Base-by-base conservation (phyloP, 139 green algal species). In the Mychonastes homosphaera region DNA sequence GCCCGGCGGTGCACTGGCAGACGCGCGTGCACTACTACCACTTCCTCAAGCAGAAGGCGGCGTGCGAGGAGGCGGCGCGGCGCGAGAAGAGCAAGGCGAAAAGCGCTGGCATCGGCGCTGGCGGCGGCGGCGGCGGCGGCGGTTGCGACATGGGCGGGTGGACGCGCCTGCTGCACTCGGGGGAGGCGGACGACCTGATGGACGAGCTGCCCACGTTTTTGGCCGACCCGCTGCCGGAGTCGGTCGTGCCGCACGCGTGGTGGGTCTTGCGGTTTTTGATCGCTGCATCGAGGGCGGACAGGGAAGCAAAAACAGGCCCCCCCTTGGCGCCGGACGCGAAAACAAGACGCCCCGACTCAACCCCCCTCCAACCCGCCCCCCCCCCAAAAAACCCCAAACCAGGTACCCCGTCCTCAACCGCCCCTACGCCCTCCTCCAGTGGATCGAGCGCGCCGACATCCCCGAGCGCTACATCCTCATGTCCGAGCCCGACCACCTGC, bases 341-440 rank as follows among this genome's bases (percentile, higher is more conserved):
- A n/a, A n/a, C n/a, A n/a, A n/a, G n/a, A n/a, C n/a, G n/a, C n/a
- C n/a, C n/a, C n/a, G n/a, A n/a, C n/a, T n/a, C n/a, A n/a, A 40
- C 50, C 12, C 28, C 13, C 19, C n/a, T 18, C 16, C 24, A 23
- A 29, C 26, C 67, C 73, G 71, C n/a, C n/a, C n/a, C n/a, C n/a
- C n/a, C n/a, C n/a, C n/a, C n/a, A n/a, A n/a, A n/a, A n/a, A n/a
- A n/a, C n/a, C n/a, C n/a, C n/a, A n/a, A n/a, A n/a, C n/a, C n/a
- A n/a, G n/a, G n/a, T 97, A 95, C 65, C 82, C 95, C 32, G 91
- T 98, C 55, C 77, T 98, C 10, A 95, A 94, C 69, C 71, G 91
- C 21, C 91, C 91, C 9, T 96, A 87, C 45, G 88, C 90, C 3
- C 87, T 98, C 53, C 62, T 93, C 62, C 90, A 98, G 70, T 98